A percentile compares a stretch with the other conserved stretches of the same genome.
phyloP scores from a whole-genome alignment of 73 alveolate genomes.

The Urostyla sp. region DNA sequence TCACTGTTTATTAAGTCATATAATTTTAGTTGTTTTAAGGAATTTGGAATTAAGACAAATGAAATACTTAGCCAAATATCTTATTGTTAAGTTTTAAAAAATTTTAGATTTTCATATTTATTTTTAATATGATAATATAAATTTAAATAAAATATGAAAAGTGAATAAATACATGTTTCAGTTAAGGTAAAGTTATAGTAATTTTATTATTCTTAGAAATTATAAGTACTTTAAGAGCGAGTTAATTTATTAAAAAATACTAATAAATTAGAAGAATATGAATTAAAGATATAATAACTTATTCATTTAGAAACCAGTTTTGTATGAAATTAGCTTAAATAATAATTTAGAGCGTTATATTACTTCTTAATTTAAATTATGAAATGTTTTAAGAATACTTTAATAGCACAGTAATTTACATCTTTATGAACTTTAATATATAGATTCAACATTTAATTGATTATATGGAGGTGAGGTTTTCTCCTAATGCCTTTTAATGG shows the following conservation, averaged over 20 bases:
- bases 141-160: too few relatives aligned
- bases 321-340: not conserved
- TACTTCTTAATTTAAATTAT: slow-evolving; percentile 12
- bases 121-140: too few relatives aligned
- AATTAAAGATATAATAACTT: not conserved
- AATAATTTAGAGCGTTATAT: not conserved
- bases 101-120: too few relatives aligned
- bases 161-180: too few relatives aligned
- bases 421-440: not conserved
- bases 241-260: not conserved
- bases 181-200: too few relatives aligned
- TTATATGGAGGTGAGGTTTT: too few relatives aligned
- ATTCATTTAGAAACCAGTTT: slow-evolving; percentile 3
- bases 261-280: slow-evolving; percentile 4
- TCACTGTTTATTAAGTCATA: too few relatives aligned
- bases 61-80: too few relatives aligned
- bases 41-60: too few relatives aligned
- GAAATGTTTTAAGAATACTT: not conserved
- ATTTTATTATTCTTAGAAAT: not conserved
- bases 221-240: not conserved
- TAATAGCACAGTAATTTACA: not conserved
- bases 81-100: too few relatives aligned
- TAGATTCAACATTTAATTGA: slow-evolving; percentile 9
- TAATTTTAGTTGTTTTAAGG: too few relatives aligned
- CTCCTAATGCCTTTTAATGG: slow-evolving; percentile 1